phyloP scores from a whole-genome alignment of 129 eudicot genomes.

The Flaveria brownii region DNA sequence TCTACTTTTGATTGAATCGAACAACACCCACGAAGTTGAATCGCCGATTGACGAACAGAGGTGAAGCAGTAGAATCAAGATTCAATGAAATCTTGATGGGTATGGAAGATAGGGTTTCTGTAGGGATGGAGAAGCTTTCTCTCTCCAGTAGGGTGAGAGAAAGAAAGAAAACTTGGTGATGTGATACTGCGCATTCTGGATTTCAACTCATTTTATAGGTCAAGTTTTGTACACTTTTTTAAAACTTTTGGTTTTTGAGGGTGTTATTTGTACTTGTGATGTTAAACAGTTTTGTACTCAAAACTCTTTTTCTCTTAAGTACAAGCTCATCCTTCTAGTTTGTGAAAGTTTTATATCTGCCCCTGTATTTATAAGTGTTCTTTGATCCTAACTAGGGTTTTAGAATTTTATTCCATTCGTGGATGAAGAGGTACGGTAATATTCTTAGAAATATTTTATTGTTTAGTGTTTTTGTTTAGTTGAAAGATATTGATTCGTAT shows the following conservation, averaged over 20 bases:
- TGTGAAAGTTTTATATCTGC: background rate
- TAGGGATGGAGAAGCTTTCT: background rate
- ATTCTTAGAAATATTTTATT: background rate
- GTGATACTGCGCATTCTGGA: background rate
- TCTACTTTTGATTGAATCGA: constrained; percentile 12
- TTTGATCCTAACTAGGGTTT: background rate
- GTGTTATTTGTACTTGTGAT: background rate
- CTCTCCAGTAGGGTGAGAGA: constrained; percentile 7
- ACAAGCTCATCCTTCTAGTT: background rate
- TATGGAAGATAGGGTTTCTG: constrained; percentile 37
- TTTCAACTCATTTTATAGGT: background rate
- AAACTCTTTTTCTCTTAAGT: background rate
- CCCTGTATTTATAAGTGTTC: background rate
- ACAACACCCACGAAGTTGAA: constrained; percentile 19
- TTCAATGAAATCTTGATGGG: constrained; percentile 12
- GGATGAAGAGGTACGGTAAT: background rate
- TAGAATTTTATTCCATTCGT: background rate
- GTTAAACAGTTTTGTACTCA: background rate
- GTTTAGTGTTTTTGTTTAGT: background rate
- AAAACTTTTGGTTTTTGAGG: background rate
- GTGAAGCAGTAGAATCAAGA: constrained; percentile 29
- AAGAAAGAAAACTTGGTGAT: background rate
- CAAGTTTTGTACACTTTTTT: background rate
- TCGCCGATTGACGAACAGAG: constrained; percentile 33
- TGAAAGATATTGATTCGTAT: too few species aligned